A percentile compares a stretch with the other conserved stretches of the same genome.
Conservation (phyloP, 1,284 basidiomycete species). For the Leccinum variabile region DNA sequence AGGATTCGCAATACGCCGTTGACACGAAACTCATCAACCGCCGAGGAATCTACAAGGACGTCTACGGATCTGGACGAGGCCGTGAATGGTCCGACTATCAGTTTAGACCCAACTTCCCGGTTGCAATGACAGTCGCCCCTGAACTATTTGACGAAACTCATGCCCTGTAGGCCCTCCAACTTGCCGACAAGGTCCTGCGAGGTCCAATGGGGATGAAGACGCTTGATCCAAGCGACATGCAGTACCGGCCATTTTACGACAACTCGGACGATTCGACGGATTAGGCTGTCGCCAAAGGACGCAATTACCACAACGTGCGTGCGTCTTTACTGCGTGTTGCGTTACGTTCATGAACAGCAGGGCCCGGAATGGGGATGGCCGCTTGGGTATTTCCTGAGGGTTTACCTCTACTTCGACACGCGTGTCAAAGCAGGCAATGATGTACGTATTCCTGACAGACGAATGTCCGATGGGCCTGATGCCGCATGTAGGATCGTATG, state of each 20-base stretch:
- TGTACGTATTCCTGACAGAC: constrained; percentile 45
- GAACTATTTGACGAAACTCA: constrained; percentile 87
- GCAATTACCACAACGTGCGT: constrained; percentile 83
- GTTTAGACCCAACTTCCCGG: constrained; percentile 88
- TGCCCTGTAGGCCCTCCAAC: constrained; percentile 74
- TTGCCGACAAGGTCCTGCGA: constrained; percentile 76
- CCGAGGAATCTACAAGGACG: constrained; percentile 98
- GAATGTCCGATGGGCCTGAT: neutral
- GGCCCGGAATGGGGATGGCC: constrained; percentile 95
- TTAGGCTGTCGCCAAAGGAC: constrained; percentile 80
- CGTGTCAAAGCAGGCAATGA: constrained; percentile 58
- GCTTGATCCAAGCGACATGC: constrained; percentile 79
- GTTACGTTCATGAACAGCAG: constrained; percentile 36
- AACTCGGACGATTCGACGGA: constrained; percentile 90
- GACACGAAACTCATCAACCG: constrained; percentile 79
- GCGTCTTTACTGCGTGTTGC: constrained; percentile 3
- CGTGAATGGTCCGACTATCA: constrained; percentile 98
- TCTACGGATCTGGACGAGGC: constrained; percentile 83
- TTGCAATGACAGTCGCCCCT: constrained; percentile 96
- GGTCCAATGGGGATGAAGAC: constrained; percentile 94
- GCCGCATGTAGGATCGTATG: constrained; percentile 53
- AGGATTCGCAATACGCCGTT: constrained; percentile 75
- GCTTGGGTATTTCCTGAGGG: constrained; percentile 91
- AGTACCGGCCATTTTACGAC: constrained; percentile 89
- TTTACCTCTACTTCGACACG: constrained; percentile 85